phyloP scores from a whole-genome alignment of 805 yeast genomes.

The Starmerella potacharoeniae region DNA sequence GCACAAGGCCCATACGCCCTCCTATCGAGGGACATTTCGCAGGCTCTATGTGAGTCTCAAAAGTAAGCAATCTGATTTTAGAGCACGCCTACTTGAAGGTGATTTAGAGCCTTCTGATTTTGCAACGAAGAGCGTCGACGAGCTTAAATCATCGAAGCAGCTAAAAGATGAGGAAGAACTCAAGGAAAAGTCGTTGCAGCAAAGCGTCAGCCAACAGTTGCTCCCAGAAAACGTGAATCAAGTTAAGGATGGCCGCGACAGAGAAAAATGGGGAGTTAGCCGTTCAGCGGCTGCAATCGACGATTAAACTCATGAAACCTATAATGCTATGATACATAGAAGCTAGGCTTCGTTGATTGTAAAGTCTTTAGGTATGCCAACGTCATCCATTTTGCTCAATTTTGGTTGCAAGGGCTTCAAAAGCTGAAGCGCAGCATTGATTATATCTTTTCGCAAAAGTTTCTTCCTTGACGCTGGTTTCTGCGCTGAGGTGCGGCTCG shows the following conservation, averaged over 20 bases:
- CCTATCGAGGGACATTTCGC: slow-evolving; percentile 26
- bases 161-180: slow-evolving; percentile 23
- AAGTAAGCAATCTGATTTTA: slow-evolving; percentile 22
- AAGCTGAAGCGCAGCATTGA: slow-evolving; percentile 19
- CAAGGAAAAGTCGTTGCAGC: slow-evolving; percentile 23
- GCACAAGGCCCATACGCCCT: slow-evolving; percentile 16
- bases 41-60: slow-evolving; percentile 25
- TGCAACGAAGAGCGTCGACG: slow-evolving; percentile 25
- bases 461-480: slow-evolving; percentile 6
- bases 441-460: slow-evolving; percentile 20
- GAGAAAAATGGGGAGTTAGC: slow-evolving; percentile 35
- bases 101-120: slow-evolving; percentile 24
- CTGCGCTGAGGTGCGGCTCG: neutral
- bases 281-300: slow-evolving; percentile 34
- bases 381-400: slow-evolving; percentile 17
- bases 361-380: neutral
- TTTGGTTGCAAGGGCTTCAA: slow-evolving; percentile 15
- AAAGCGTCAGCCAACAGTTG: slow-evolving; percentile 24
- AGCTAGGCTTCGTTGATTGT: neutral
- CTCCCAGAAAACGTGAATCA: slow-evolving; percentile 28
- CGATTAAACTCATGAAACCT: slow-evolving; percentile 8
- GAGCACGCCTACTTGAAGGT: slow-evolving; percentile 22
- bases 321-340: neutral
- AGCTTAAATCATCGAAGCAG: slow-evolving; percentile 25
- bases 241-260: slow-evolving; percentile 33